phyloP scores from a whole-genome alignment of 2,329 filamentous ascomycete species.

The Ascocoryne sarcoides region DNA sequence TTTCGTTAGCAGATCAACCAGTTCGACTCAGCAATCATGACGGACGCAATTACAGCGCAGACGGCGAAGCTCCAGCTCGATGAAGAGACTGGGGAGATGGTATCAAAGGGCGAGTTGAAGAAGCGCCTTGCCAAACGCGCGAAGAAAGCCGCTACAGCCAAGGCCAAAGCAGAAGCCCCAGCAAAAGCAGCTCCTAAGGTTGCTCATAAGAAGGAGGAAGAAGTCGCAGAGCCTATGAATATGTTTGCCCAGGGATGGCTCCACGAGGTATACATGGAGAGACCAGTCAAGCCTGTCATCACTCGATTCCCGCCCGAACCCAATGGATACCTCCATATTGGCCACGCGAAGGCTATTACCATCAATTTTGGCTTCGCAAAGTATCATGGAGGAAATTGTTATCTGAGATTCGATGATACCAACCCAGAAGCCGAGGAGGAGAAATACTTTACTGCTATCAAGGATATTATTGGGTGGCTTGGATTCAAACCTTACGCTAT shows the following conservation, averaged over 20 bases:
- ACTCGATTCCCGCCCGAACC: slow-evolving; percentile 80
- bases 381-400: slow-evolving; percentile 66
- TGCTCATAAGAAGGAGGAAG: slow-evolving; percentile 29
- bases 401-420: slow-evolving; percentile 83
- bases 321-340: slow-evolving; percentile 89
- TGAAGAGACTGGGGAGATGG: slow-evolving; percentile 57
- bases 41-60: slow-evolving; percentile 35
- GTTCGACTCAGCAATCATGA: slow-evolving; percentile 30
- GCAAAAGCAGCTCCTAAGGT: slow-evolving; percentile 20
- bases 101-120: slow-evolving; percentile 55
- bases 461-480: slow-evolving; percentile 81
- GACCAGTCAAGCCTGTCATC: slow-evolving; percentile 50
- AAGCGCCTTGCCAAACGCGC: slow-evolving; percentile 50
- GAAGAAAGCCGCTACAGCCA: slow-evolving; percentile 46
- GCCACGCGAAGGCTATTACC: slow-evolving; percentile 90
- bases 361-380: slow-evolving; percentile 94
- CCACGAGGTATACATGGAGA: slow-evolving; percentile 60
- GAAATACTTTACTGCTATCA: slow-evolving; percentile 79
- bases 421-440: slow-evolving; percentile 93
- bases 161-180: slow-evolving; percentile 39
- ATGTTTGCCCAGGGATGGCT: slow-evolving; percentile 80
- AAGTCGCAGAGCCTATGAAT: slow-evolving; percentile 21
- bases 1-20: too few relatives aligned
- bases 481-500: slow-evolving; percentile 66
- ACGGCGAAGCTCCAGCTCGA: slow-evolving; percentile 52